A percentile compares a stretch with the other conserved stretches of the same genome.
phyloP scores from a whole-genome alignment of 2,329 filamentous ascomycete genomes.

The Aspergillus sp. region DNA sequence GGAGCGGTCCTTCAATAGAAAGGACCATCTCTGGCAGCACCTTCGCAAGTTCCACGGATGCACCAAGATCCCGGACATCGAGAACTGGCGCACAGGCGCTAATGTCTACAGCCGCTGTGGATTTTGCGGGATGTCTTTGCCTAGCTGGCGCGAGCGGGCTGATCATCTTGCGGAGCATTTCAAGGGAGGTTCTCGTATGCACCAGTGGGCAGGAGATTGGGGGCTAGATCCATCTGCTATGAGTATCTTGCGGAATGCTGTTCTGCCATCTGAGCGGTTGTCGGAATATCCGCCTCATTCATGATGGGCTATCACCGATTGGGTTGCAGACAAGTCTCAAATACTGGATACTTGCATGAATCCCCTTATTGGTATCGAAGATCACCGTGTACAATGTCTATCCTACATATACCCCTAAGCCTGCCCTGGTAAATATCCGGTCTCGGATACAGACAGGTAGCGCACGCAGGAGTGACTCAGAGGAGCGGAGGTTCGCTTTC shows the following conservation, averaged over 20 bases:
- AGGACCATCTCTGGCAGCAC: conserved; percentile 50
- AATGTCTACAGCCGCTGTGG: conserved; percentile 46
- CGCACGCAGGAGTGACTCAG: too few relatives aligned
- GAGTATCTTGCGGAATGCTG: conserved; percentile 24
- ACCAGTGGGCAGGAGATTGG: conserved; percentile 47
- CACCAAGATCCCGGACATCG: conserved; percentile 43
- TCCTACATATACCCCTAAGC: too few relatives aligned
- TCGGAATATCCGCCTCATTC: too few relatives aligned
- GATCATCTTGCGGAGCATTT: conserved; percentile 49
- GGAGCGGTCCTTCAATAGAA: conserved; percentile 48
- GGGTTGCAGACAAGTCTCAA: too few relatives aligned
- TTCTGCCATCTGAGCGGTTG: conserved; percentile 19
- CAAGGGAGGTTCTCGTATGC: conserved; percentile 44
- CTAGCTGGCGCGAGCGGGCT: conserved; percentile 42
- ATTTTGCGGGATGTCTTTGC: conserved; percentile 42
- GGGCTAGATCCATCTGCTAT: conserved; percentile 34
- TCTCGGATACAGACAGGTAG: too few relatives aligned
- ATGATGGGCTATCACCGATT: too few relatives aligned
- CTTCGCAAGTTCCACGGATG: conserved; percentile 46
- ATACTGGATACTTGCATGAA: too few relatives aligned
- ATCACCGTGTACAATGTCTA: too few relatives aligned
- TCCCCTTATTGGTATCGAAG: too few relatives aligned
- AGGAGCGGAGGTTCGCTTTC: too few relatives aligned
- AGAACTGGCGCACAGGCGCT: conserved; percentile 46
- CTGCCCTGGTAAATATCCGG: too few relatives aligned